Percentiles rank a stretch among this genome's conserved stretches.
These are phyloP conservation scores for Dentiscutata heterogama DNA, from an alignment of 371 early-diverging fungal species.

Conservation along the genomic window DNA sequence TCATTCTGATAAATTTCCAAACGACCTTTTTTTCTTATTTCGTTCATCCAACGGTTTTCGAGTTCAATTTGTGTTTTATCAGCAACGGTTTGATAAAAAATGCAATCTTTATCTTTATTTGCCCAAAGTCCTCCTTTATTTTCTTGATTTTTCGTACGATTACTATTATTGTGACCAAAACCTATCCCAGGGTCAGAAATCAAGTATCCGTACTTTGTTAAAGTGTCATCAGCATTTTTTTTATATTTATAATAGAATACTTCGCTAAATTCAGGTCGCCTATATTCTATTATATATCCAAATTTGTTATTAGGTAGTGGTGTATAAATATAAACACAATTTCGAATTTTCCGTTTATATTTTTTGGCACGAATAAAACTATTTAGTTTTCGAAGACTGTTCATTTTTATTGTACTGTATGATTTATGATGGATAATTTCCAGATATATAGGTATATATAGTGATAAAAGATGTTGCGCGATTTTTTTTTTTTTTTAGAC, in stretches of 20 bases:
- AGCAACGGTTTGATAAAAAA: slow-evolving; percentile 44
- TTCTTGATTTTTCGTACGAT: neutral
- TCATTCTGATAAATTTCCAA: neutral
- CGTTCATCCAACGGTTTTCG: slow-evolving; percentile 28
- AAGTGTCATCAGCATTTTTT: slow-evolving; percentile 18
- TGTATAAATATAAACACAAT: slow-evolving; percentile 14
- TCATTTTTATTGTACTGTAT: neutral
- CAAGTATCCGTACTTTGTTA: slow-evolving; percentile 37
- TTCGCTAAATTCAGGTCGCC: neutral
- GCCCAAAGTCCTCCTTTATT: neutral
- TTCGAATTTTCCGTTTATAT: neutral
- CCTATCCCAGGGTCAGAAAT: neutral
- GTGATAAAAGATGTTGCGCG: too few relatives aligned
- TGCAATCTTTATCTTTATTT: slow-evolving; percentile 34
- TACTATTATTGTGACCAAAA: neutral
- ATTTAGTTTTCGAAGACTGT: neutral
- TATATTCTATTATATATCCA: slow-evolving; percentile 43
- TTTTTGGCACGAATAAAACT: neutral
- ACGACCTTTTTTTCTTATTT: slow-evolving; percentile 8
- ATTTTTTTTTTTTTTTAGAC: too few relatives aligned
- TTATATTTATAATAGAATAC: slow-evolving; percentile 43
- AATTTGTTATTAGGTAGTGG: slow-evolving; percentile 10
- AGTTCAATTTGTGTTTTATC: slow-evolving; percentile 40
- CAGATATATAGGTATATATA: too few relatives aligned
- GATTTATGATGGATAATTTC: too few relatives aligned